Conservation (phyloP, 495 filamentous ascomycete species). For the Aspergillus sclerotioniger region DNA sequence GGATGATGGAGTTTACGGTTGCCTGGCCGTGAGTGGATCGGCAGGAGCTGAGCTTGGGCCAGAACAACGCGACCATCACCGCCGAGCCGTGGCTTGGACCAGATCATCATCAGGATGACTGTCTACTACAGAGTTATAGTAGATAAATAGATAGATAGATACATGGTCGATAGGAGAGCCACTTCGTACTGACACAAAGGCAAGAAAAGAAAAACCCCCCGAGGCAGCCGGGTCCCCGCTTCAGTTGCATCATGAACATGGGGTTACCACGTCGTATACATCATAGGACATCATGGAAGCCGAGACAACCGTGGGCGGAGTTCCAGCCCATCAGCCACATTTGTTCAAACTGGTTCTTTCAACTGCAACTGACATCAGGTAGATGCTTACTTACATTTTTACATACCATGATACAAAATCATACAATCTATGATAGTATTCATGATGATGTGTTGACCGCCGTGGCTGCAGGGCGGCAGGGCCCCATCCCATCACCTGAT, state of each 20-base stretch:
- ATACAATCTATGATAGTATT: background rate
- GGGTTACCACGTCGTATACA: slow-evolving; percentile 9
- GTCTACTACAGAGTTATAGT: no score
- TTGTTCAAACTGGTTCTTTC: background rate
- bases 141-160: no score
- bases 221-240: background rate
- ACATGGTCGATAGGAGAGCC: background rate
- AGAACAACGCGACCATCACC: slow-evolving; percentile 8
- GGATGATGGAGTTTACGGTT: background rate
- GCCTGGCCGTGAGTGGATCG: slow-evolving; percentile 6
- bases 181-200: background rate
- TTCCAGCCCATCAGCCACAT: background rate
- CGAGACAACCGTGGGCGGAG: slow-evolving; percentile 4
- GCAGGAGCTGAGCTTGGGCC: slow-evolving; percentile 11
- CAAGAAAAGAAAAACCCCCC: background rate
- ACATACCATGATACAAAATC: background rate
- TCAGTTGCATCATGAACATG: slow-evolving; percentile 8
- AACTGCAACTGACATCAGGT: no score
- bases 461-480: background rate
- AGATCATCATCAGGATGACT: slow-evolving; percentile 6
- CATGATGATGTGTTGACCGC: background rate
- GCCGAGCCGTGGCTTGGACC: slow-evolving; percentile 5
- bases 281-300: slow-evolving; percentile 17
- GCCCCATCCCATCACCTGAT: slow-evolving; percentile 8
- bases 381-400: no score